Evolutionary conservation across 2,329 filamentous ascomycete genomes (phyloP), one percentile per base, ranked within the genome.

Genomic region (Aspergillus alliaceus): DNA sequence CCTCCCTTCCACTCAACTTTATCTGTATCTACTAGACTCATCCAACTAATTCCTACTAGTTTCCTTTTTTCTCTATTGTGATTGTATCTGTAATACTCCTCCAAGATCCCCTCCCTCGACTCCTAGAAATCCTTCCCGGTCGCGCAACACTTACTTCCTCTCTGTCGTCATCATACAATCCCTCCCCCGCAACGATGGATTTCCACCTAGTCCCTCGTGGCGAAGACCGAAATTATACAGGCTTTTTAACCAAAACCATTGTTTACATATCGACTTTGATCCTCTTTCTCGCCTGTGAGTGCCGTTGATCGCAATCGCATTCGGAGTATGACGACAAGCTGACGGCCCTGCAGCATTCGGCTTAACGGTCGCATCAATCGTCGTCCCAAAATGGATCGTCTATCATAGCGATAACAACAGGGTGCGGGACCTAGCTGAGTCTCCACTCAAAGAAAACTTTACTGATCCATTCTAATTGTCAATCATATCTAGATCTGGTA

Each of bases 401-500:
- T 81, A 79, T 66, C 69, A 77, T 53, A 79, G 73, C 51, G 72
- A 74, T 55, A 75, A 75, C n/a, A n/a, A n/a, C n/a, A n/a, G n/a
- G 60, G 79, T 80, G 66, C 47, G 39, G 46, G n/a, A 6, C 25
- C 35, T 20, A 7, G 9, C 8, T 3, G 9, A 11, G 7, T 27
- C 22, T 20, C 39, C 5, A 29, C 27, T 29, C 27, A 9, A 29
- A 29, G 5, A 9, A 9, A 29, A 9, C 5, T 29, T 29, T 9
- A 29, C 27, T 29, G 5, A 29, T n/a, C n/a, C n/a, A n/a, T n/a
- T n/a, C 27, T 29, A 5, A 29, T 9, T 9, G 27, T 29, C 27
- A 29, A 29, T 29, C 5, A 75, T 71, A 75, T 71, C 27, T 84
- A 86, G 64, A 84, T 83, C 54, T 77, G 83, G 60, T 86, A 92